These are phyloP conservation scores for Plasmodium inui DNA, from an alignment of 169 alveolate species.

Conservation along the genomic window DNA sequence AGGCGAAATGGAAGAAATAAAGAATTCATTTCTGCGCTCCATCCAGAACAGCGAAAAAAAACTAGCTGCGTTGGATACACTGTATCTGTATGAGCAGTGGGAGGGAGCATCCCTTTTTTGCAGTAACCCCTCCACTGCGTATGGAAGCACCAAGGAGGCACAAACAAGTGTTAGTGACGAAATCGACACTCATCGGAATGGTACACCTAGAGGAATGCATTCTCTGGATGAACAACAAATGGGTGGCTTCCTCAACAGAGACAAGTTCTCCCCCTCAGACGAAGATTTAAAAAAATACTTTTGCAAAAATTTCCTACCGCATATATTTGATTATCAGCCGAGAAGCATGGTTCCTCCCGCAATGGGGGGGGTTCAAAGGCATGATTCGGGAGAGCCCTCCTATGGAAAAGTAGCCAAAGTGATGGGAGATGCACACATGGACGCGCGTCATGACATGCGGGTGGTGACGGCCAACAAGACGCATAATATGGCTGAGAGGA, in stretches of 20 bases:
- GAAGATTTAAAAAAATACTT: constrained; percentile 5
- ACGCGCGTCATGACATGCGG: background rate
- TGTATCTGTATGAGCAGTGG: background rate
- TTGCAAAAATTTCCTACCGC: background rate
- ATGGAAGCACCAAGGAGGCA: background rate
- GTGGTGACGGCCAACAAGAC: background rate
- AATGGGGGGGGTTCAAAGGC: background rate
- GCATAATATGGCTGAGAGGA: background rate
- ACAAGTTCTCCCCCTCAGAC: background rate
- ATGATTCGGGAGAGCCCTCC: background rate
- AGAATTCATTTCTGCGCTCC: background rate
- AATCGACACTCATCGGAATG: background rate
- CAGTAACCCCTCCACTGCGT: background rate
- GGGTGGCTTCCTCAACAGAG: background rate
- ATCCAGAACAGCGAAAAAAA: background rate
- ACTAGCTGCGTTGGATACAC: background rate
- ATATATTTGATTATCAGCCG: background rate
- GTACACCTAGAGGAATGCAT: background rate
- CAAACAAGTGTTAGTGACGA: background rate
- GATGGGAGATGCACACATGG: background rate
- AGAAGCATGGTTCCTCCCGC: background rate
- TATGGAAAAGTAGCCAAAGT: background rate
- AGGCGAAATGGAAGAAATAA: background rate
- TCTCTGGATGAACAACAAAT: background rate
- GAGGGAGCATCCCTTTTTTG: background rate